Percentiles rank a stretch among this genome's conserved stretches.
phyloP scores from a whole-genome alignment of 2,329 filamentous ascomycete genomes.

The Microsporum ferrugineum region DNA sequence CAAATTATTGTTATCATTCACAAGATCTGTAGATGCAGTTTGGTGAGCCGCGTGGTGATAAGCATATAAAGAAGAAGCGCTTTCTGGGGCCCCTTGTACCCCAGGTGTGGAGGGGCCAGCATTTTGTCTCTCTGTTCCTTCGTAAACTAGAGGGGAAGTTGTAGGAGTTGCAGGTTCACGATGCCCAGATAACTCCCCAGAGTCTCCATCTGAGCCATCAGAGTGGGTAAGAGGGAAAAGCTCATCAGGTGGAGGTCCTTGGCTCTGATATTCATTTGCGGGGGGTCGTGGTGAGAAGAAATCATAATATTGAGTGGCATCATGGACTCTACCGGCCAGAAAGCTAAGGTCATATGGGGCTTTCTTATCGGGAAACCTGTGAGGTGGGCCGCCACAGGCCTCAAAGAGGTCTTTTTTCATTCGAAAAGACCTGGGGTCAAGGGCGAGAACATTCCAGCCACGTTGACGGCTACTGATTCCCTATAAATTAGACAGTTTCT shows the following conservation, averaged over 20 bases:
- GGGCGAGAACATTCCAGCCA: conserved; percentile 38
- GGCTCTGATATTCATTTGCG: background rate
- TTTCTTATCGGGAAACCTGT: conserved; percentile 12
- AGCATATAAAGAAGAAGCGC: background rate
- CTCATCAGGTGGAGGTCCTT: conserved; percentile 10
- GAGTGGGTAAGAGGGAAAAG: conserved; percentile 7
- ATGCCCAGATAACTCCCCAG: background rate
- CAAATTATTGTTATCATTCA: conserved; percentile 8
- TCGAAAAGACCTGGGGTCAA: conserved; percentile 36
- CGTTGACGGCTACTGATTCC: conserved; percentile 16
- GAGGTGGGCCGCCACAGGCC: conserved; percentile 31
- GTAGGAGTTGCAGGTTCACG: background rate
- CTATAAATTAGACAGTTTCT: conserved; percentile 18
- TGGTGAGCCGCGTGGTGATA: background rate
- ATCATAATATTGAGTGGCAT: conserved; percentile 22
- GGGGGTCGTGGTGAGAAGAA: conserved; percentile 14
- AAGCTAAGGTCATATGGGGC: conserved; percentile 19
- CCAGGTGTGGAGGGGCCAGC: background rate
- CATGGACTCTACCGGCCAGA: conserved; percentile 18
- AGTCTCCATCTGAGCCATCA: conserved; percentile 13
- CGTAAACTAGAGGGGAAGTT: background rate
- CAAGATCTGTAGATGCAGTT: background rate
- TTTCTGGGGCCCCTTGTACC: background rate
- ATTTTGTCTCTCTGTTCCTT: background rate
- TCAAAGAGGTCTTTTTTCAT: conserved; percentile 24